Evolutionary conservation across 2,329 filamentous ascomycete species (phyloP).

Genomic region (Hymenoscyphus fructigenus): DNA sequence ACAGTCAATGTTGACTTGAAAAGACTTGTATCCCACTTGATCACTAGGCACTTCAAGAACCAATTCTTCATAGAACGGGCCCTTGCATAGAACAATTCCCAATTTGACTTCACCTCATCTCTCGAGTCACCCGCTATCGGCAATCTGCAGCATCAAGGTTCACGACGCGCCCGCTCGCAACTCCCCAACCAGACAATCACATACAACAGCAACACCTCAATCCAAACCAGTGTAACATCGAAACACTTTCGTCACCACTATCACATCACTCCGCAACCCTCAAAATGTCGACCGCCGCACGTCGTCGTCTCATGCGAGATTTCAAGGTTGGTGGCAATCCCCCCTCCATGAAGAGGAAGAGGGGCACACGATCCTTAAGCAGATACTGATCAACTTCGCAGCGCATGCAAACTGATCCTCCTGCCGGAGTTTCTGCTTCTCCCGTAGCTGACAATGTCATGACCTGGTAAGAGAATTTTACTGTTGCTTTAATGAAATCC

Average conservation of each 20-base stretch:
- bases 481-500: too few relatives aligned
- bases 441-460: slow-evolving; percentile 96
- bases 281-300: slow-evolving; percentile 85
- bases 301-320: slow-evolving; percentile 96
- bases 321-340: slow-evolving; percentile 74
- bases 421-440: slow-evolving; percentile 92
- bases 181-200: background rate
- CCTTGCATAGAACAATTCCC: too few relatives aligned
- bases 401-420: slow-evolving; percentile 99
- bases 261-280: background rate
- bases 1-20: background rate
- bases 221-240: background rate
- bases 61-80: too few relatives aligned
- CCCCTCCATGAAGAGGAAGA: slow-evolving; percentile 10
- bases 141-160: slow-evolving; percentile 3
- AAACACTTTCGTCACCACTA: background rate
- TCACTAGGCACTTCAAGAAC: too few relatives aligned
- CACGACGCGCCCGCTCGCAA: background rate
- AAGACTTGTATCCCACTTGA: too few relatives aligned
- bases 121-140: slow-evolving; percentile 11
- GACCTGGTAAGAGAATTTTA: slow-evolving; percentile 67
- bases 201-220: background rate
- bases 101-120: background rate
- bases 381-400: slow-evolving; percentile 41
- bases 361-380: slow-evolving; percentile 22